Evolutionary conservation across 805 yeast genomes (phyloP).

Genomic region (Cyberlindnera euphorbiae): DNA sequence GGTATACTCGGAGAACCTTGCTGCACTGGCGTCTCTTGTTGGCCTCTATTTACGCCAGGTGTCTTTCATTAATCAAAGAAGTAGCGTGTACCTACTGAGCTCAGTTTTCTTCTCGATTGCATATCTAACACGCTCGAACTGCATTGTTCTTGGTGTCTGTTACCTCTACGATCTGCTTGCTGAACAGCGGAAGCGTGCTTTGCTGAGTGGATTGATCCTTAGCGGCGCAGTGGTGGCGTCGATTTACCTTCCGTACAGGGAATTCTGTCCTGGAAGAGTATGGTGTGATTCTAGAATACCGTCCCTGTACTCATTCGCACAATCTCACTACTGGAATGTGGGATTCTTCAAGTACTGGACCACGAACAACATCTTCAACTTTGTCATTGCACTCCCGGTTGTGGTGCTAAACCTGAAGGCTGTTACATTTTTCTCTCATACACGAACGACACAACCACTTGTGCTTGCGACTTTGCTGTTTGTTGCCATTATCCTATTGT

Average conservation of each 20-base stretch:
- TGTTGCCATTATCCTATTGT: constrained; percentile 45
- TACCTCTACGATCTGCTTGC: constrained; percentile 51
- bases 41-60: constrained; percentile 46
- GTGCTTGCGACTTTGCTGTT: constrained; percentile 39
- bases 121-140: constrained; percentile 68
- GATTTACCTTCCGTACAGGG: constrained; percentile 48
- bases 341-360: constrained; percentile 88
- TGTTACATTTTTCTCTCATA: constrained; percentile 30
- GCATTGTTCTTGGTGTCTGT: constrained; percentile 64
- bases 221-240: constrained; percentile 40
- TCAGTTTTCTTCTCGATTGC: constrained; percentile 46
- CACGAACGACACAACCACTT: constrained; percentile 33
- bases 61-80: constrained; percentile 1
- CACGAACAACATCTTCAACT: constrained; percentile 73
- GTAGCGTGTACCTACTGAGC: constrained; percentile 9
- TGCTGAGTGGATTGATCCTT: constrained; percentile 55
- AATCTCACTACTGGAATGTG: constrained; percentile 74
- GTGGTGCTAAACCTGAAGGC: constrained; percentile 42
- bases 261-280: constrained; percentile 62
- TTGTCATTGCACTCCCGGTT: constrained; percentile 69
- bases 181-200: constrained; percentile 27
- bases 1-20: constrained; percentile 72
- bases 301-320: constrained; percentile 66
- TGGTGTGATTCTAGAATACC: constrained; percentile 69
- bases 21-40: constrained; percentile 53